Conservation (phyloP, 352 stramenopile genomes). For the Pythium pyrilobum region DNA sequence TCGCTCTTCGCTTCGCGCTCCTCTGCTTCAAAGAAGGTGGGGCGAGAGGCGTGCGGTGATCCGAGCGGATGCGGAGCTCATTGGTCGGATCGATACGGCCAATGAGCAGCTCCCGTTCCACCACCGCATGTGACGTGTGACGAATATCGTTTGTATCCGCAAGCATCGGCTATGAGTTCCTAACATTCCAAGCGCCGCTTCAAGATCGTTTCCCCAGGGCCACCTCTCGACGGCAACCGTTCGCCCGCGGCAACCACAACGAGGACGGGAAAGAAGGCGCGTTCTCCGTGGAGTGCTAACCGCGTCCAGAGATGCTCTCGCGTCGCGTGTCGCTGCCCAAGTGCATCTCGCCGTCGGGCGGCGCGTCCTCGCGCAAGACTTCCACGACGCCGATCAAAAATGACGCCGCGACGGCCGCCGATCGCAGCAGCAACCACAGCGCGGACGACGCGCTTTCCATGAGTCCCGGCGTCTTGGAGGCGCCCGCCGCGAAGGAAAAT, state of each 20-base stretch:
- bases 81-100: neutral
- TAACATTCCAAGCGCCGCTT: slow-evolving; percentile 4
- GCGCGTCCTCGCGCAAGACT: neutral
- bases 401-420: neutral
- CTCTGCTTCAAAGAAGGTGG: neutral
- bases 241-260: neutral
- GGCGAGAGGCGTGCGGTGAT: neutral
- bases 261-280: neutral
- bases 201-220: slow-evolving; percentile 4
- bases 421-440: neutral
- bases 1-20: neutral
- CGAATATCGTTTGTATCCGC: too few species aligned
- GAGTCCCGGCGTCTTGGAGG: too few species aligned
- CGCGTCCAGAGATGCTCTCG: slow-evolving; percentile 12
- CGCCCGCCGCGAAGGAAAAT: slow-evolving; percentile 6
- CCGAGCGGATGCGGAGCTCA: neutral
- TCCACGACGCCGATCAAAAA: neutral
- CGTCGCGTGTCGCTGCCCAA: slow-evolving; percentile 21
- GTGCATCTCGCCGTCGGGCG: slow-evolving; percentile 17
- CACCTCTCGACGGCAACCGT: too few species aligned
- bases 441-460: neutral
- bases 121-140: slow-evolving; percentile 8
- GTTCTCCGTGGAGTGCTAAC: neutral
- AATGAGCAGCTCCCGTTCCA: slow-evolving; percentile 1
- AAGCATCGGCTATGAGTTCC: neutral